Conservation (phyloP, 208 protist species). For the Vickermania ingenoplastis region DNA sequence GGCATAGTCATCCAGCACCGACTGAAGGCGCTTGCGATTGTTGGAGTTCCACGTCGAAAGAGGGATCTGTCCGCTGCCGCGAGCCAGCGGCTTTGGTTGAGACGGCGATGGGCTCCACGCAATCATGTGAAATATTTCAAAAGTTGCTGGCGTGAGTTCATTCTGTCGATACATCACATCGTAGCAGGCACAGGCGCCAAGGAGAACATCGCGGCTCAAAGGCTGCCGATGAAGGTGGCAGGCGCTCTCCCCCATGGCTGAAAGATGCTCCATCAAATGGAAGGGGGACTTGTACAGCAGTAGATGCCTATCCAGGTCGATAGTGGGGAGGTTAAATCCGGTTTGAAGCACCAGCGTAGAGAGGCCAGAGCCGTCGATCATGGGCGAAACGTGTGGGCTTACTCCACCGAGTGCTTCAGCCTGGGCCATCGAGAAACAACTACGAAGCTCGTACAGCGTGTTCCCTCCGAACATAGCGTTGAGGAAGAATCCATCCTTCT, state of each 20-base stretch:
- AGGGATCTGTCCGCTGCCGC: conserved; percentile 65
- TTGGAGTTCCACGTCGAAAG: conserved; percentile 61
- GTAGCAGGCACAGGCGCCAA: conserved; percentile 66
- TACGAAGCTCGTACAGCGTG: conserved; percentile 85
- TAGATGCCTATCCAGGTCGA: conserved; percentile 86
- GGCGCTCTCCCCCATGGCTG: conserved; percentile 79
- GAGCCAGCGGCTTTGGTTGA: conserved; percentile 75
- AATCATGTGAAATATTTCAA: conserved; percentile 87
- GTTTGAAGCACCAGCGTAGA: conserved; percentile 80
- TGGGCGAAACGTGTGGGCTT: conserved; percentile 81
- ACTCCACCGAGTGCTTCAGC: conserved; percentile 81
- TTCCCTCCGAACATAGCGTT: conserved; percentile 86
- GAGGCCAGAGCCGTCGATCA: conserved; percentile 77
- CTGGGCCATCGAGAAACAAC: conserved; percentile 81
- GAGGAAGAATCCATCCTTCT: conserved; percentile 82
- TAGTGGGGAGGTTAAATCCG: conserved; percentile 83
- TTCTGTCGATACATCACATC: conserved; percentile 83
- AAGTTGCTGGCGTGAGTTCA: conserved; percentile 79
- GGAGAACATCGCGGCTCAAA: conserved; percentile 60
- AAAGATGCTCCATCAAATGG: conserved; percentile 85
- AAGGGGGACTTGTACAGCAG: conserved; percentile 86
- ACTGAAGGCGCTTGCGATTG: conserved; percentile 58
- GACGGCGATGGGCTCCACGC: conserved; percentile 82
- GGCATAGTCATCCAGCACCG: conserved; percentile 71
- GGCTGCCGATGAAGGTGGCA: conserved; percentile 64